These are phyloP conservation scores for Vaccinium macrocarpon DNA, from an alignment of 148 eudicot genomes.

Conservation along the genomic window DNA sequence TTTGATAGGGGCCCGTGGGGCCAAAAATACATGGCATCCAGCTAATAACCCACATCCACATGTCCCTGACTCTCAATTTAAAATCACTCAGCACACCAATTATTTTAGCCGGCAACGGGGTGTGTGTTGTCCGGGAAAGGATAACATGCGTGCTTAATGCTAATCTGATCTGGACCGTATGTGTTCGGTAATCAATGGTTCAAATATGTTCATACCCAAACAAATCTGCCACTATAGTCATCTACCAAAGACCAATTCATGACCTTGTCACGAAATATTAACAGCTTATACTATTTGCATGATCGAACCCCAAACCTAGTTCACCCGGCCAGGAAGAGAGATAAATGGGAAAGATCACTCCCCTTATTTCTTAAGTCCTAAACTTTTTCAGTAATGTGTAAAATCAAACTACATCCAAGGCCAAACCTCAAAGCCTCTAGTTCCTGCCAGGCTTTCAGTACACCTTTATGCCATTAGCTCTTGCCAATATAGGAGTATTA, in stretches of 20 bases:
- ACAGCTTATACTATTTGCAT: neutral
- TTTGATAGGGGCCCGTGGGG: neutral
- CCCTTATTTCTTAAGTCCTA: neutral
- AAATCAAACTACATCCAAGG: neutral
- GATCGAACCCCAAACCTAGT: neutral
- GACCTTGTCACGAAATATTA: neutral
- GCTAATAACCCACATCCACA: slow-evolving; percentile 2
- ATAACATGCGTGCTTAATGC: too few relatives aligned
- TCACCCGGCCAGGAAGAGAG: neutral
- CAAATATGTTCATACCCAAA: too few relatives aligned
- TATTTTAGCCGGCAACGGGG: too few relatives aligned
- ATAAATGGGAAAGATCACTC: neutral
- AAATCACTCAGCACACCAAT: neutral
- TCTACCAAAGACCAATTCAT: neutral
- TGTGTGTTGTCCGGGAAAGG: too few relatives aligned
- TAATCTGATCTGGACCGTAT: too few relatives aligned
- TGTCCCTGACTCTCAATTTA: neutral
- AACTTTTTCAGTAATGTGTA: neutral
- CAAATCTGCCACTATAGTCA: neutral
- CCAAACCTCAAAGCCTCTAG: neutral
- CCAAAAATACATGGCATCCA: neutral
- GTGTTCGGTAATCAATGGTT: too few relatives aligned
- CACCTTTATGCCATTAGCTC: neutral
- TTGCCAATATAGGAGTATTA: neutral
- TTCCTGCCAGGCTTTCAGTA: neutral